phyloP scores from a whole-genome alignment of 2,329 filamentous ascomycete species.

The Diaporthe ilicicola region DNA sequence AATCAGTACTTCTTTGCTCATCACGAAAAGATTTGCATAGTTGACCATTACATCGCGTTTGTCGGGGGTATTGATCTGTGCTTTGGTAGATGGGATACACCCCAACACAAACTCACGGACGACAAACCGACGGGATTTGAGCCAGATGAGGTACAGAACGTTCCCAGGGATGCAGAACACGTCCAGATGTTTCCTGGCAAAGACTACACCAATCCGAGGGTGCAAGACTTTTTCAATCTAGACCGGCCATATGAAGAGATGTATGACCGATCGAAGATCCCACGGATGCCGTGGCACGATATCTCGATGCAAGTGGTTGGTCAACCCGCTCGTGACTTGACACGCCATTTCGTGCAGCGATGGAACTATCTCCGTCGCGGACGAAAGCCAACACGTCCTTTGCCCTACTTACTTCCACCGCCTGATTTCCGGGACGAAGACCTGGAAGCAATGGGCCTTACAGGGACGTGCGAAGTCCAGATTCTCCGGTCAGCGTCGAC shows the following conservation, averaged over 20 bases:
- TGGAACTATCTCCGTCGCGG: slow-evolving; percentile 98
- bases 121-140: slow-evolving; percentile 97
- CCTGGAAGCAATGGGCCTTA: slow-evolving; percentile 85
- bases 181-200: slow-evolving; percentile 98
- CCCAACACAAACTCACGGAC: slow-evolving; percentile 88
- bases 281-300: slow-evolving; percentile 98
- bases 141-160: slow-evolving; percentile 70
- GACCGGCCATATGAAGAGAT: slow-evolving; percentile 98
- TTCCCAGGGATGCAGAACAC: slow-evolving; percentile 88
- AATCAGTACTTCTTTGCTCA: slow-evolving; percentile 99
- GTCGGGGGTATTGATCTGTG: slow-evolving; percentile 96
- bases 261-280: slow-evolving; percentile 90
- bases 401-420: slow-evolving; percentile 90
- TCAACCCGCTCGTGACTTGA: slow-evolving; percentile 92
- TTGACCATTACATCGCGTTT: slow-evolving; percentile 96
- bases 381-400: slow-evolving; percentile 90
- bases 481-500: slow-evolving; percentile 89
- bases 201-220: slow-evolving; percentile 95
- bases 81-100: slow-evolving; percentile 97
- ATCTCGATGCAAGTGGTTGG: slow-evolving; percentile 98
- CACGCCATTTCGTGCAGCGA: slow-evolving; percentile 93
- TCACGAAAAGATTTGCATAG: slow-evolving; percentile 96
- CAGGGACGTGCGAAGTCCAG: slow-evolving; percentile 95
- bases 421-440: slow-evolving; percentile 90
- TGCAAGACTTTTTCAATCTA: slow-evolving; percentile 93